Percentiles rank a stretch among this genome's conserved stretches.
Conservation (phyloP, 2,329 filamentous ascomycete species). For the Coniochaeta pulveracea region DNA sequence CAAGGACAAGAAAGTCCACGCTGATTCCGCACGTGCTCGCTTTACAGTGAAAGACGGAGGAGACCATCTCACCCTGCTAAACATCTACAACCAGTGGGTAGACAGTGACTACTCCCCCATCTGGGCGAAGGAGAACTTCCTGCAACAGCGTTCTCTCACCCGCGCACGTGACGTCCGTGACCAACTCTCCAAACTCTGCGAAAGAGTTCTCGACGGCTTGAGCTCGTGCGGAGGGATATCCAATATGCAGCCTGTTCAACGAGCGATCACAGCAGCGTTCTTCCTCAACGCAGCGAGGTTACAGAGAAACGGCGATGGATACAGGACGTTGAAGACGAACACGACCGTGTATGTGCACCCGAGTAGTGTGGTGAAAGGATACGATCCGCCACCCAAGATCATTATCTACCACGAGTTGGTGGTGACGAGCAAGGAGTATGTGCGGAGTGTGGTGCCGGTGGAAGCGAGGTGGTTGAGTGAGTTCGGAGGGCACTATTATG, state of each 20-base stretch:
- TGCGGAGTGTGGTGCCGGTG: slow-evolving; percentile 77
- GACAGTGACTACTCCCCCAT: slow-evolving; percentile 80
- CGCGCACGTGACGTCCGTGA: slow-evolving; percentile 86
- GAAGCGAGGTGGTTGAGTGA: slow-evolving; percentile 78
- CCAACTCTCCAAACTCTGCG: slow-evolving; percentile 83
- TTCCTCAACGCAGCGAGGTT: slow-evolving; percentile 86
- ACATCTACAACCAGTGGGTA: slow-evolving; percentile 93
- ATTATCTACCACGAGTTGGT: slow-evolving; percentile 81
- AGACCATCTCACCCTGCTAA: slow-evolving; percentile 78
- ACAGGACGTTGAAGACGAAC: slow-evolving; percentile 84
- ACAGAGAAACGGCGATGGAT: slow-evolving; percentile 73
- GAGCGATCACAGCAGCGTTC: slow-evolving; percentile 83
- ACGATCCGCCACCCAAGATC: slow-evolving; percentile 67
- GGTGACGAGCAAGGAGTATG: slow-evolving; percentile 82
- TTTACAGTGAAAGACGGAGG: slow-evolving; percentile 88
- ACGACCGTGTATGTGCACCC: slow-evolving; percentile 89
- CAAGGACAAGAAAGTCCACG: slow-evolving; percentile 95
- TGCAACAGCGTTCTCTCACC: slow-evolving; percentile 83
- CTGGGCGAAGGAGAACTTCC: slow-evolving; percentile 86
- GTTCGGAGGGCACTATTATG: slow-evolving; percentile 89
- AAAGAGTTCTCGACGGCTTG: slow-evolving; percentile 72
- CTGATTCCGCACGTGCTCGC: slow-evolving; percentile 76
- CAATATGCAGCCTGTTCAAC: slow-evolving; percentile 71
- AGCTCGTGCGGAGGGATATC: slow-evolving; percentile 59
- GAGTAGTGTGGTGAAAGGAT: slow-evolving; percentile 66